These are phyloP conservation scores for Boehmeria nivea DNA, from an alignment of 306 rosid species.

Conservation along the genomic window DNA sequence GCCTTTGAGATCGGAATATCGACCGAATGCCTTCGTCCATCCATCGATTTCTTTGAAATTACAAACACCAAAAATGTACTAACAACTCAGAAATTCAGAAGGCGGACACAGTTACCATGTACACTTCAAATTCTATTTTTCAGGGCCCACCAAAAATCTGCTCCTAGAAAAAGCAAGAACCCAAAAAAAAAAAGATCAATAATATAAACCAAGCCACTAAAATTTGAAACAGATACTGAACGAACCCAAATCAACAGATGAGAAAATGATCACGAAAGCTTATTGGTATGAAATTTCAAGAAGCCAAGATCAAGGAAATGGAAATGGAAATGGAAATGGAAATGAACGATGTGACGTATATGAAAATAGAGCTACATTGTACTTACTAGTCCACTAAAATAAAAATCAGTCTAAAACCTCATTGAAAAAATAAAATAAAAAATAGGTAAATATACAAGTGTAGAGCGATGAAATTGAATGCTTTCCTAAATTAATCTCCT, in stretches of 20 bases:
- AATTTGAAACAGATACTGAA: no score
- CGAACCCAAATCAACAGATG: not conserved
- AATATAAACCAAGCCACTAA: not conserved
- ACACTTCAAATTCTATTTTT: constrained; percentile 13
- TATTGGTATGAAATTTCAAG: no score
- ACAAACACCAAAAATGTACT: not conserved
- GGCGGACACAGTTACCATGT: not conserved
- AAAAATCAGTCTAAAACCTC: no score
- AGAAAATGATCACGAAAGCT: not conserved
- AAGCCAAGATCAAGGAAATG: no score
- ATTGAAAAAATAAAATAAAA: no score
- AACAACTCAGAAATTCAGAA: no score
- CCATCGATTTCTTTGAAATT: constrained; percentile 34
- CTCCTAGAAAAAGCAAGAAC: constrained; percentile 14
- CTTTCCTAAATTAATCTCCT: not conserved
- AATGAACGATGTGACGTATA: no score
- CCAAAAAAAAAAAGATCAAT: not conserved
- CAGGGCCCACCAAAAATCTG: constrained; percentile 11
- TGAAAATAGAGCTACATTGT: no score
- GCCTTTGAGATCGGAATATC: constrained; percentile 81
- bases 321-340: no score
- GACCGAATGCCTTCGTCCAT: constrained; percentile 76
- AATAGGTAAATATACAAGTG: no score
- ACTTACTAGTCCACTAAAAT: no score
- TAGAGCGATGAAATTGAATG: no score